phyloP scores from a whole-genome alignment of 805 yeast species.

The Pichia exigua region DNA sequence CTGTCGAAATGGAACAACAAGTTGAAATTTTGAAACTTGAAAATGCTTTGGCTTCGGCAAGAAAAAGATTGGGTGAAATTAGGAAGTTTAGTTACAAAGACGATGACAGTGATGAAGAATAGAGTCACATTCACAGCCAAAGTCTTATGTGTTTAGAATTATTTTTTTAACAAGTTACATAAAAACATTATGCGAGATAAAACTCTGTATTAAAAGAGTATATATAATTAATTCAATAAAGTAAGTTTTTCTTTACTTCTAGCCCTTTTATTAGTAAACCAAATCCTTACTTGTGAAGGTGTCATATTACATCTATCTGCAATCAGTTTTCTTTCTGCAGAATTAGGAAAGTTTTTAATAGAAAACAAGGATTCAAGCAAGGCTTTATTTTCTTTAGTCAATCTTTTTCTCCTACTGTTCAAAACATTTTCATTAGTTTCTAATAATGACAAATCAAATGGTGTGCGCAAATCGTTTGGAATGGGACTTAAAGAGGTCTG shows the following conservation, averaged over 20 bases:
- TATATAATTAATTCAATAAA: not conserved
- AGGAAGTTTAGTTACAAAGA: constrained; percentile 70
- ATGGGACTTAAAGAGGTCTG: not conserved
- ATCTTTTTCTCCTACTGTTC: not conserved
- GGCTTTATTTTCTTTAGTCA: constrained; percentile 1
- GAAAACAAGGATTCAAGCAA: constrained; percentile 7
- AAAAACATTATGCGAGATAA: too few relatives aligned
- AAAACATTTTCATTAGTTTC: not conserved
- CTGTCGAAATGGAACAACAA: too few relatives aligned
- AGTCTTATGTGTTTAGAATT: too few relatives aligned
- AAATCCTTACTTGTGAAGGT: constrained; percentile 10
- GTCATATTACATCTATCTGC: constrained; percentile 10
- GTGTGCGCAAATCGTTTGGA: not conserved
- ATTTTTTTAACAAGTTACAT: too few relatives aligned
- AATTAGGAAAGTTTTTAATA: constrained; percentile 9
- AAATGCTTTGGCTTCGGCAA: constrained; percentile 58
- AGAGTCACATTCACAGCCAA: not conserved
- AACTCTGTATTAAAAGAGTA: too few relatives aligned
- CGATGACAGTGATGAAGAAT: constrained; percentile 45
- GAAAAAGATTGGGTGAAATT: constrained; percentile 79
- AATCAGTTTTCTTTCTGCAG: constrained; percentile 10
- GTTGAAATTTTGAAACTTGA: constrained; percentile 82
- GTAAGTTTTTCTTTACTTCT: constrained; percentile 1
- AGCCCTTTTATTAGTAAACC: constrained; percentile 15
- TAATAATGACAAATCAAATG: not conserved